Evolutionary conservation across 805 yeast genomes (phyloP), one percentile per base, ranked within the genome.

Genomic region (Metschnikowia matae): DNA sequence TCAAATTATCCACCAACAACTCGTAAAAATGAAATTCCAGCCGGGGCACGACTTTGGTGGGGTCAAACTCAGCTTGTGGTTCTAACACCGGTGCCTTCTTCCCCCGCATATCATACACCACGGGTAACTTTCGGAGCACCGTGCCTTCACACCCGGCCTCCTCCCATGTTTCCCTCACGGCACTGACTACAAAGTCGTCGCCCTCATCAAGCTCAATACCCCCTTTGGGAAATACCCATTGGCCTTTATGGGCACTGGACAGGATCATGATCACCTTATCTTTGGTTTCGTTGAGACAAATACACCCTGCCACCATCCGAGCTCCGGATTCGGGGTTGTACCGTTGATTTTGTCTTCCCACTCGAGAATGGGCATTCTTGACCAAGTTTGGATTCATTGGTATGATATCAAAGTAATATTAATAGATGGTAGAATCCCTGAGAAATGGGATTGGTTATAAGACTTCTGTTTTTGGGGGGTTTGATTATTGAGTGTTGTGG

Each of bases 191-290:
- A 47, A 56, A 71, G 52, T 71, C 75, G 39, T 72, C 77, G 3
- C 70, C 67, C 66, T 89, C 99, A 66, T 94, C 99, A 29, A 64
- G 64, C 67, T 94, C 99, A 37, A 91, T 83, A 1, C 99, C 99
- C 33, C 99, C 99, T 65, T 94, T 94, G 4, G 99, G 99, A 3
- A 94, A 67, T 6, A 94, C 88, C 96, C 96, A 92, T 57, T 77
- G 77, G 51, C 81, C 79, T 39, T 75, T 77, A 54, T 82, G 83
- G 6, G 84, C 83, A 13, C 85, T 75, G 1, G 97, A 88, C 50
- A 87, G 79, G 21, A 94, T 80, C 83, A 94, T 79, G 8, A 94
- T 77, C 17, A 92, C 90, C 58, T 82, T 78, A 29, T 75, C 75
- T 49, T 75, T 79, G 26, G 76, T 72, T 1, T 66, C 63, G 58